Conservation (phyloP, 345 rosid species). For the Gossypium rotundifolium region DNA sequence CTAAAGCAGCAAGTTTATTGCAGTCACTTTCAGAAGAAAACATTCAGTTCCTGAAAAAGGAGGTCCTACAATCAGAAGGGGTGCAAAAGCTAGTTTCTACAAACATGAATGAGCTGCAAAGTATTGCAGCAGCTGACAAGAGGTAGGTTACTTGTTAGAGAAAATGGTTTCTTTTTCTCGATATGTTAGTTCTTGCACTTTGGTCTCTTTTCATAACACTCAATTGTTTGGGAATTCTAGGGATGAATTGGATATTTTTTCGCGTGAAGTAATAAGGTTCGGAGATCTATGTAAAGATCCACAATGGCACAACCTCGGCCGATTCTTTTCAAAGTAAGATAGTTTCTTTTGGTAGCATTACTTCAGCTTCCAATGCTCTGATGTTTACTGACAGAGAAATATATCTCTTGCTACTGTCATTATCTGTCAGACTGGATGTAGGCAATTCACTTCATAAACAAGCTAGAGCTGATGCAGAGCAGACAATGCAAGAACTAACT, state of each 20-base stretch:
- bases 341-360: background rate
- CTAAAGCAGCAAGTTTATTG: slow-evolving; percentile 66
- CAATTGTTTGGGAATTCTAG: slow-evolving; percentile 28
- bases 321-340: slow-evolving; percentile 68
- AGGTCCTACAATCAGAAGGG: slow-evolving; percentile 58
- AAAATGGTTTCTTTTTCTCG: background rate
- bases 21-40: slow-evolving; percentile 65
- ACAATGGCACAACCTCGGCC: slow-evolving; percentile 81
- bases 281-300: slow-evolving; percentile 82
- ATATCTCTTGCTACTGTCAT: slow-evolving; percentile 19
- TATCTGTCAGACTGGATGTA: slow-evolving; percentile 53
- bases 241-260: slow-evolving; percentile 76
- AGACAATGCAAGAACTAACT: slow-evolving; percentile 55
- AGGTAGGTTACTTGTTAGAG: slow-evolving; percentile 42
- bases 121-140: slow-evolving; percentile 85
- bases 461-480: slow-evolving; percentile 53
- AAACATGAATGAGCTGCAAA: slow-evolving; percentile 51
- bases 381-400: slow-evolving; percentile 9
- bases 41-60: slow-evolving; percentile 53
- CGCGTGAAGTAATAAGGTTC: slow-evolving; percentile 75
- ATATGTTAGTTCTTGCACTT: background rate
- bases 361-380: background rate
- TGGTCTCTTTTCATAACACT: slow-evolving; percentile 4
- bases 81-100: slow-evolving; percentile 66
- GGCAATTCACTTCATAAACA: slow-evolving; percentile 33